phyloP scores from a whole-genome alignment of 1,284 basidiomycete genomes.

The Heterobasidion irregulare region DNA sequence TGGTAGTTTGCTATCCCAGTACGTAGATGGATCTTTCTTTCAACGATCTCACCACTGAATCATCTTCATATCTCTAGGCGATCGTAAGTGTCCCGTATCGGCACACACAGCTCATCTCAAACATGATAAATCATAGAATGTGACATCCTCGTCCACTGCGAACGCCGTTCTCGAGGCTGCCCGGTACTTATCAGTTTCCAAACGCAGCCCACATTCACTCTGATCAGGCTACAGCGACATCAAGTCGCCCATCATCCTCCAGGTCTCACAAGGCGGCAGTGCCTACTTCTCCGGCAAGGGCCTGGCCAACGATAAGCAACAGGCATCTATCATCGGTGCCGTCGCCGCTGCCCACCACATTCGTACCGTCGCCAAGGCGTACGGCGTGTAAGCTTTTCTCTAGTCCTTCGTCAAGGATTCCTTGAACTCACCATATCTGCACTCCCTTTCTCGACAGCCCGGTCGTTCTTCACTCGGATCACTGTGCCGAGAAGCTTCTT shows the following conservation, averaged over 20 bases:
- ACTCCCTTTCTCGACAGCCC: constrained; percentile 43
- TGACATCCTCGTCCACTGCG: constrained; percentile 82
- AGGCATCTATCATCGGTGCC: constrained; percentile 93
- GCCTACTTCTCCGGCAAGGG: constrained; percentile 98
- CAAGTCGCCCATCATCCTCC: constrained; percentile 97
- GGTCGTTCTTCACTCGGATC: constrained; percentile 97
- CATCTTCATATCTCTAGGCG: constrained; percentile 34
- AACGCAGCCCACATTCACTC: constrained; percentile 1
- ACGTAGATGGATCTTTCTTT: constrained; percentile 25
- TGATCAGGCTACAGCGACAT: constrained; percentile 44
- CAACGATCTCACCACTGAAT: constrained; percentile 7
- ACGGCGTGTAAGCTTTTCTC: constrained; percentile 70
- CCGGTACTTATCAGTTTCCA: constrained; percentile 36
- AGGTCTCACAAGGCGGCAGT: constrained; percentile 94
- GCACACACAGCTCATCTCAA: constrained; percentile 3
- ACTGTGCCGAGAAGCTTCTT: constrained; percentile 97
- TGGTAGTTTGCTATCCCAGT: constrained; percentile 81
- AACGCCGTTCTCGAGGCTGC: constrained; percentile 88
- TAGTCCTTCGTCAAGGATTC: background rate
- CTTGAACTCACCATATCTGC: background rate
- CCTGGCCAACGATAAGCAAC: constrained; percentile 90
- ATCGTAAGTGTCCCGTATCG: constrained; percentile 46
- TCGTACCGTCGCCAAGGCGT: constrained; percentile 81
- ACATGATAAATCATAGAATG: constrained; percentile 44
- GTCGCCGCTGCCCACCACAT: constrained; percentile 91